phyloP scores from a whole-genome alignment of 1,139 yeast species.

The Candida sanyaensis region DNA sequence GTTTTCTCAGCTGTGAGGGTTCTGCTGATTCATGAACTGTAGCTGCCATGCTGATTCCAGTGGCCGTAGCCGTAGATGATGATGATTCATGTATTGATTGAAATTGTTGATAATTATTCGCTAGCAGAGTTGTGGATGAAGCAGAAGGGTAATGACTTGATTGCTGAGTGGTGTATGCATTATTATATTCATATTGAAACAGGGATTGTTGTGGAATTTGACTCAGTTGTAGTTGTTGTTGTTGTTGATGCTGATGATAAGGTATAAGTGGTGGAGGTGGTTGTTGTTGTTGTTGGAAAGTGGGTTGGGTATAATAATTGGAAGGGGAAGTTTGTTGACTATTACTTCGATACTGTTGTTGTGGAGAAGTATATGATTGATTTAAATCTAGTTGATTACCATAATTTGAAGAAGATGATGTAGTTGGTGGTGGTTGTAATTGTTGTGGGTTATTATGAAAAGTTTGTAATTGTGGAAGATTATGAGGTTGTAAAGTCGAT shows the following conservation, averaged over 20 bases:
- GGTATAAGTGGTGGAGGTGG: constrained; percentile 1
- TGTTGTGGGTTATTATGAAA: constrained; percentile 8
- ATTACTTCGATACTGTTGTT: background rate
- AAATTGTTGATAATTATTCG: background rate
- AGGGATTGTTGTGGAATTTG: constrained; percentile 1
- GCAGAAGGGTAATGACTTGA: constrained; percentile 4
- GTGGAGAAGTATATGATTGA: background rate
- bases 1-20: constrained; percentile 20
- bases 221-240: constrained; percentile 4
- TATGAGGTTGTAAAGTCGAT: background rate
- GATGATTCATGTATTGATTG: constrained; percentile 5
- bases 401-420: background rate
- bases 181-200: constrained; percentile 6
- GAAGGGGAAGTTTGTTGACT: constrained; percentile 7
- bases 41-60: constrained; percentile 10
- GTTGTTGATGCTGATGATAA: constrained; percentile 1
- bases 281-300: background rate
- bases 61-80: background rate
- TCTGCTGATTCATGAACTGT: constrained; percentile 1
- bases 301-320: constrained; percentile 2
- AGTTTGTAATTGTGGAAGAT: constrained; percentile 1
- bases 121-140: constrained; percentile 1
- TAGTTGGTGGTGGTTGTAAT: constrained; percentile 3
- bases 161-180: constrained; percentile 2
- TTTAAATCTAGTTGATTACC: constrained; percentile 6